Evolutionary conservation across 2,329 filamentous ascomycete species (phyloP).

Genomic region (Botrytis paeoniae): DNA sequence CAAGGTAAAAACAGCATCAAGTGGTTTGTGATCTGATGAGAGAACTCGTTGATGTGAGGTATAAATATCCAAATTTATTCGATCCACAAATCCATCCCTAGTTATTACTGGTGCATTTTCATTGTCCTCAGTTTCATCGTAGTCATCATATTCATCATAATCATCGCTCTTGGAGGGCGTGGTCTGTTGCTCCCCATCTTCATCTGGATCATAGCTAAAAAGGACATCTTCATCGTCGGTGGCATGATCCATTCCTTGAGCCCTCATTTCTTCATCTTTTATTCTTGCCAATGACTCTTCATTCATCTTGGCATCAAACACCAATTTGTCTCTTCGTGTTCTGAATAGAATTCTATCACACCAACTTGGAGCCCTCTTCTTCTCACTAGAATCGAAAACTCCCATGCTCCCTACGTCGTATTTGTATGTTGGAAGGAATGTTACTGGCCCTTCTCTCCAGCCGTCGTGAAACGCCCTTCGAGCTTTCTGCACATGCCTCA

Average conservation of each 20-base stretch:
- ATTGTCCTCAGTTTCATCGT: slow-evolving; percentile 42
- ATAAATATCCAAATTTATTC: slow-evolving; percentile 63
- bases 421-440: slow-evolving; percentile 93
- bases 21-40: slow-evolving; percentile 93
- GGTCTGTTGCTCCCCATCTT: slow-evolving; percentile 58
- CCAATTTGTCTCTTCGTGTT: slow-evolving; percentile 66
- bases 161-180: slow-evolving; percentile 37
- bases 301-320: slow-evolving; percentile 59
- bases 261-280: slow-evolving; percentile 82
- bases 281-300: slow-evolving; percentile 66
- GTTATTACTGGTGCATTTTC: slow-evolving; percentile 49
- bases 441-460: slow-evolving; percentile 85
- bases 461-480: slow-evolving; percentile 86
- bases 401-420: slow-evolving; percentile 94
- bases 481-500: slow-evolving; percentile 68
- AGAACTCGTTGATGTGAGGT: slow-evolving; percentile 83
- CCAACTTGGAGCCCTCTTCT: slow-evolving; percentile 90
- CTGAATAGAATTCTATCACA: slow-evolving; percentile 91
- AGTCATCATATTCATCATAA: slow-evolving; percentile 52
- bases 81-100: slow-evolving; percentile 56
- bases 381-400: slow-evolving; percentile 93
- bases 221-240: slow-evolving; percentile 77
- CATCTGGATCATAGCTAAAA: slow-evolving; percentile 86
- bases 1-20: slow-evolving; percentile 78
- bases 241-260: slow-evolving; percentile 69